phyloP scores from a whole-genome alignment of 352 stramenopile genomes.

The Phytophthora capsici region DNA sequence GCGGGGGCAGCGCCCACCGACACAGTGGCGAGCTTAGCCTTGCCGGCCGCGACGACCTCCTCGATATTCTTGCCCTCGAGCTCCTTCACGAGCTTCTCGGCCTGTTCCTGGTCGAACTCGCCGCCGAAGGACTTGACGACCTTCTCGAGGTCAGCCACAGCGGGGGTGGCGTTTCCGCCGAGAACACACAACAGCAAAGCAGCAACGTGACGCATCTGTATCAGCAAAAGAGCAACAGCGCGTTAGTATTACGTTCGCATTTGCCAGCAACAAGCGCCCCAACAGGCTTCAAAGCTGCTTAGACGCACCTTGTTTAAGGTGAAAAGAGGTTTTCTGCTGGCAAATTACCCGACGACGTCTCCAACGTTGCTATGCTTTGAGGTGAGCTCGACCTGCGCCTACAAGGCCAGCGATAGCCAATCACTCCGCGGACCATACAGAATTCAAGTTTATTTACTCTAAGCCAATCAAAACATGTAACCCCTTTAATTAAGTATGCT shows the following conservation, averaged over 20 bases:
- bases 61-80: constrained; percentile 90
- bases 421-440: constrained; percentile 76
- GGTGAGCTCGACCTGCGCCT: constrained; percentile 4
- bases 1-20: constrained; percentile 67
- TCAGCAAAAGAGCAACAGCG: neutral
- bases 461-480: constrained; percentile 43
- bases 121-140: constrained; percentile 85
- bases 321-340: constrained; percentile 69
- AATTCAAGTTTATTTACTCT: constrained; percentile 35
- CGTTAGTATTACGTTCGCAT: constrained; percentile 6
- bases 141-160: constrained; percentile 84
- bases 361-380: constrained; percentile 36
- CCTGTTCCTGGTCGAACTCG: constrained; percentile 79
- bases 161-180: constrained; percentile 80
- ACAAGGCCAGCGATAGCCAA: constrained; percentile 80
- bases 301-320: constrained; percentile 90
- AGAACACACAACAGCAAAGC: constrained; percentile 90
- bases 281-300: neutral
- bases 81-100: constrained; percentile 87
- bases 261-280: no score
- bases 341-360: constrained; percentile 81
- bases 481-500: constrained; percentile 18
- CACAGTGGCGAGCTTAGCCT: constrained; percentile 85
- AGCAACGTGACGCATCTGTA: constrained; percentile 93
- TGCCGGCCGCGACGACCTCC: constrained; percentile 85